A percentile compares a stretch with the other conserved stretches of the same genome.
Conservation (phyloP, 148 eudicot species). For the Chenopodium quinoa region DNA sequence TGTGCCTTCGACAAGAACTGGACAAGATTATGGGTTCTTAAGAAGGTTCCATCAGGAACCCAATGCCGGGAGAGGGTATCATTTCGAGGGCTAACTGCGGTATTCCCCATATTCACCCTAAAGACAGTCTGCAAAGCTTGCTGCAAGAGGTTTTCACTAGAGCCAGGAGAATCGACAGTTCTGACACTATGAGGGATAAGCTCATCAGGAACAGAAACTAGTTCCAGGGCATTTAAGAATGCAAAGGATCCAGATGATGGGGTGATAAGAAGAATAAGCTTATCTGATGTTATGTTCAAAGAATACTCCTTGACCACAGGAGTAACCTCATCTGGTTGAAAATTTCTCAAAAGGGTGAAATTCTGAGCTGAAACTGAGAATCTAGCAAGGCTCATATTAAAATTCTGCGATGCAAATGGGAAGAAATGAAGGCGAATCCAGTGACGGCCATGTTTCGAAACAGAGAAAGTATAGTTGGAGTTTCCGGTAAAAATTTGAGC, state of each 20-base stretch:
- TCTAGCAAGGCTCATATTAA: constrained; percentile 41
- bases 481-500: constrained; percentile 41
- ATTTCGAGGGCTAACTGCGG: constrained; percentile 37
- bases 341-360: constrained; percentile 52
- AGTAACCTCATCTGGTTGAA: constrained; percentile 28
- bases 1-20: constrained; percentile 26
- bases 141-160: constrained; percentile 21
- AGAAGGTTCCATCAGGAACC: constrained; percentile 44
- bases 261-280: constrained; percentile 37
- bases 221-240: constrained; percentile 57
- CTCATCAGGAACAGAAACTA: constrained; percentile 55
- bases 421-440: constrained; percentile 60
- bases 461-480: constrained; percentile 44
- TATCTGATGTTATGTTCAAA: constrained; percentile 45
- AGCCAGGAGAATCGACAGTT: constrained; percentile 29
- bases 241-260: constrained; percentile 51
- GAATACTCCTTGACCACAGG: constrained; percentile 49
- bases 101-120: constrained; percentile 66
- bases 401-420: constrained; percentile 37
- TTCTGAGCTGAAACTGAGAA: constrained; percentile 49
- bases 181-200: constrained; percentile 43
- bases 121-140: constrained; percentile 45
- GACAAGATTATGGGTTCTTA: constrained; percentile 37
- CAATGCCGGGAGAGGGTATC: constrained; percentile 55
- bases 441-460: constrained; percentile 46